phyloP scores from a whole-genome alignment of 1,284 basidiomycete species.

The Pseudomicrostroma phylloplanum region DNA sequence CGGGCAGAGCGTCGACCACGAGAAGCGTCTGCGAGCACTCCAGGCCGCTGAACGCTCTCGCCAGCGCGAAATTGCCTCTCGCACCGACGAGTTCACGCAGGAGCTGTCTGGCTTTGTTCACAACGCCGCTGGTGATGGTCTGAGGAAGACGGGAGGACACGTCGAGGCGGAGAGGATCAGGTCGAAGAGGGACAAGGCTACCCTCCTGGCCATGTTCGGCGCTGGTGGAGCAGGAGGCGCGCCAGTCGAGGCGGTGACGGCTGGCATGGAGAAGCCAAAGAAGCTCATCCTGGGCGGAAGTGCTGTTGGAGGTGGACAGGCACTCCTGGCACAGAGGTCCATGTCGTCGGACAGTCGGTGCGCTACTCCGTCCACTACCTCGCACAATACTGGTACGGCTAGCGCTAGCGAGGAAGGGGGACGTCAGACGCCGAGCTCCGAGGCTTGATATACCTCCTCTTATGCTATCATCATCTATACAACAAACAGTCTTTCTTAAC shows the following conservation, averaged over 20 bases:
- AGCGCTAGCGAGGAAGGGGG: too few species aligned
- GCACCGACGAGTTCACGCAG: slow-evolving; percentile 45
- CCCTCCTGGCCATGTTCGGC: slow-evolving; percentile 44
- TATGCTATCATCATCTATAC: too few species aligned
- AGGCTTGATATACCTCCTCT: too few species aligned
- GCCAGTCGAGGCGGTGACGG: slow-evolving; percentile 12
- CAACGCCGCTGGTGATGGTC: slow-evolving; percentile 24
- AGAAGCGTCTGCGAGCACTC: slow-evolving; percentile 45
- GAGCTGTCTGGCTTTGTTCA: slow-evolving; percentile 48
- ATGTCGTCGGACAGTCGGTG: too few species aligned
- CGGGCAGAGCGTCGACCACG: slow-evolving; percentile 45
- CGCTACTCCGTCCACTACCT: too few species aligned
- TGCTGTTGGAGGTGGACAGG: not conserved
- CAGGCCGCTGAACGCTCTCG: slow-evolving; percentile 44
- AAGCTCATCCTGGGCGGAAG: slow-evolving; percentile 23
- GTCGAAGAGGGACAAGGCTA: slow-evolving; percentile 42
- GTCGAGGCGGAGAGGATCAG: slow-evolving; percentile 43
- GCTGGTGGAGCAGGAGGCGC: slow-evolving; percentile 28
- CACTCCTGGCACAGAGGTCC: too few species aligned
- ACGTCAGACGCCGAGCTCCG: too few species aligned
- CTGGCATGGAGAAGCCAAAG: slow-evolving; percentile 22
- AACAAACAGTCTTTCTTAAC: too few species aligned
- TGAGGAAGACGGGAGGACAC: slow-evolving; percentile 47
- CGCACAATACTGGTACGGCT: too few species aligned
- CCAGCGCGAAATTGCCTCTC: slow-evolving; percentile 31